Conservation (phyloP, 257 asterid species). For the Nicotiana noctiflora region DNA sequence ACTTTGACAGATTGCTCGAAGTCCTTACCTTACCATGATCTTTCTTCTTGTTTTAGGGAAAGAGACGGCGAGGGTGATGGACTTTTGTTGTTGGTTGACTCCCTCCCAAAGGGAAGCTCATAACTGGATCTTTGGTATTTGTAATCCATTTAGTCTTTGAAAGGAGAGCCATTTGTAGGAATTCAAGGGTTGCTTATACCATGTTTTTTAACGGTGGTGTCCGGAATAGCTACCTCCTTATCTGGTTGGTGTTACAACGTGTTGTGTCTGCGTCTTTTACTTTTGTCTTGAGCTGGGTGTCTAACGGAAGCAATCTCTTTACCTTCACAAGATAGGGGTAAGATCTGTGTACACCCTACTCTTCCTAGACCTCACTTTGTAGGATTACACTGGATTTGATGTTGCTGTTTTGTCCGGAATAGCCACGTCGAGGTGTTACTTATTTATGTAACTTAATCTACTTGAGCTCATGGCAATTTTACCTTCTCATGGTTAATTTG, state of each 20-base stretch:
- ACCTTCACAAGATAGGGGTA: too few relatives aligned
- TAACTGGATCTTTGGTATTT: background rate
- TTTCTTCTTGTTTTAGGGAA: background rate
- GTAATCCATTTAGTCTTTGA: background rate
- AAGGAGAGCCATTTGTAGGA: background rate
- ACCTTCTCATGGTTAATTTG: background rate
- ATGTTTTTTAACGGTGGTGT: background rate
- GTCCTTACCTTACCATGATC: background rate
- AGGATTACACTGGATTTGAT: too few relatives aligned
- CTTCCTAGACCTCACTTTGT: too few relatives aligned
- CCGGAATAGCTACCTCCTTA: background rate
- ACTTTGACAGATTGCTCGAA: background rate
- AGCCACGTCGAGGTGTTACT: background rate
- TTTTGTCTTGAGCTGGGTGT: too few relatives aligned
- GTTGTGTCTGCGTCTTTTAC: too few relatives aligned
- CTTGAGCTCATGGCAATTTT: background rate
- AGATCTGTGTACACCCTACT: too few relatives aligned
- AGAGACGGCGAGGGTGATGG: background rate
- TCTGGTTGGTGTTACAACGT: too few relatives aligned
- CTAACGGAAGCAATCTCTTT: too few relatives aligned
- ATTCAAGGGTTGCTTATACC: background rate
- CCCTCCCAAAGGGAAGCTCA: background rate
- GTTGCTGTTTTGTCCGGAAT: background rate
- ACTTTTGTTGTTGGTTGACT: background rate
- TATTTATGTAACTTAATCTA: background rate